A percentile compares a stretch with the other conserved stretches of the same genome.
Evolutionary conservation across 2,329 filamentous ascomycete species (phyloP).

Genomic region (Pestalotiopsis sp.): DNA sequence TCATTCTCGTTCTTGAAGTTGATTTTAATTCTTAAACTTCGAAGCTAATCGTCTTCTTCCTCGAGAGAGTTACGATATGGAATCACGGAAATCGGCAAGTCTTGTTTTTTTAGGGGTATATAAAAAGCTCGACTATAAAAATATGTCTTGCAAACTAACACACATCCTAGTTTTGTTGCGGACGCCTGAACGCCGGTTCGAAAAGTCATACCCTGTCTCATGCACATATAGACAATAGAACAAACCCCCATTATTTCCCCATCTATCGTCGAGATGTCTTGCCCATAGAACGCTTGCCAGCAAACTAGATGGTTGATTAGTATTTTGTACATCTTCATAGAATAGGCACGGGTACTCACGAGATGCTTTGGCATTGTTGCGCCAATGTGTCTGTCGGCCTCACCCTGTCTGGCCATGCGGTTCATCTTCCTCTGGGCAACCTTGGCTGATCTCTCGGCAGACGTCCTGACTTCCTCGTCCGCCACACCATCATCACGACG

Average conservation of each 20-base stretch:
- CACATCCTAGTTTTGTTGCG: not conserved
- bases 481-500: slow-evolving; percentile 76
- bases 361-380: slow-evolving; percentile 86
- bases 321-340: not conserved
- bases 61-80: not conserved
- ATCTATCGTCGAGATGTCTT: slow-evolving; percentile 14
- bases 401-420: slow-evolving; percentile 93
- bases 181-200: slow-evolving; percentile 7
- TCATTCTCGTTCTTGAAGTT: too few relatives aligned
- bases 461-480: slow-evolving; percentile 64
- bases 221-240: slow-evolving; percentile 1
- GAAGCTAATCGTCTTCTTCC: too few relatives aligned
- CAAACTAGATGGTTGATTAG: slow-evolving; percentile 12
- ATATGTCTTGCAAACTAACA: slow-evolving; percentile 2
- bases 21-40: too few relatives aligned
- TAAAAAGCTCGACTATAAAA: slow-evolving; percentile 6
- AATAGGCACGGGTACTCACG: slow-evolving; percentile 54
- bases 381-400: slow-evolving; percentile 87
- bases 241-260: not conserved
- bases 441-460: slow-evolving; percentile 86
- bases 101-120: not conserved
- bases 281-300: slow-evolving; percentile 15
- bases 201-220: slow-evolving; percentile 7
- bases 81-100: not conserved
- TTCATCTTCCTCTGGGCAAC: slow-evolving; percentile 98